phyloP scores from a whole-genome alignment of 1,139 yeast species.

The Lodderomyces orthopsilosis region DNA sequence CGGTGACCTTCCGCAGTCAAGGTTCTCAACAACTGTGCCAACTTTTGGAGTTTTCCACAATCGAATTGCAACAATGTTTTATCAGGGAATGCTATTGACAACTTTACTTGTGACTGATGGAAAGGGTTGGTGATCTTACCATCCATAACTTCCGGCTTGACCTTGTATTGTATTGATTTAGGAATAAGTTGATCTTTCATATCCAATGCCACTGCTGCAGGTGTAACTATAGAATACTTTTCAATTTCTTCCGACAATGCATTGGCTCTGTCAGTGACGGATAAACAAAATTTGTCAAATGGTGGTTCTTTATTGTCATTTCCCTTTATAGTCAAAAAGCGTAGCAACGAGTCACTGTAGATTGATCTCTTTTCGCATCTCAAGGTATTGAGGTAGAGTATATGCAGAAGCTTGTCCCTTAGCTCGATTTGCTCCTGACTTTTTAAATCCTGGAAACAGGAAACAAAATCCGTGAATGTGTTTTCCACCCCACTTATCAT shows the following conservation, averaged over 20 bases:
- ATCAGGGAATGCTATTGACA: conserved; percentile 95
- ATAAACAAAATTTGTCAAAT: conserved; percentile 23
- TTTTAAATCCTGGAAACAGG: conserved; percentile 58
- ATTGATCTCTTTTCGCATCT: conserved; percentile 59
- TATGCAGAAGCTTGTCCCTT: conserved; percentile 52
- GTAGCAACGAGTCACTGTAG: conserved; percentile 48
- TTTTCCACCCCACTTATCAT: conserved; percentile 23
- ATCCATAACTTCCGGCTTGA: conserved; percentile 32
- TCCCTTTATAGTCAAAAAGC: conserved; percentile 16
- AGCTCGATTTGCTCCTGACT: conserved; percentile 50
- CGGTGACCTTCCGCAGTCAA: conserved; percentile 86
- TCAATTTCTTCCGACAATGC: conserved; percentile 55
- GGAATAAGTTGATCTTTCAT: conserved; percentile 60
- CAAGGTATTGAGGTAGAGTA: conserved; percentile 60
- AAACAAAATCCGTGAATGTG: conserved; percentile 46
- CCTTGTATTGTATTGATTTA: conserved; percentile 24
- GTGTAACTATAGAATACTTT: conserved; percentile 83
- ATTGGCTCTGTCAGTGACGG: conserved; percentile 43
- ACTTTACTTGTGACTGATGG: conserved; percentile 80
- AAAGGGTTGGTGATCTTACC: conserved; percentile 58
- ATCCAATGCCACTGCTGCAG: conserved; percentile 78
- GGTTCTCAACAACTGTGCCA: conserved; percentile 72
- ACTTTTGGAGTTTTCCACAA: conserved; percentile 91
- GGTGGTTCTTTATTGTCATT: conserved; percentile 16
- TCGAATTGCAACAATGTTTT: conserved; percentile 89